Evolutionary conservation across 306 rosid species (phyloP), one percentile per base, ranked within the genome.

Genomic region (Heteromeles arbutifolia): DNA sequence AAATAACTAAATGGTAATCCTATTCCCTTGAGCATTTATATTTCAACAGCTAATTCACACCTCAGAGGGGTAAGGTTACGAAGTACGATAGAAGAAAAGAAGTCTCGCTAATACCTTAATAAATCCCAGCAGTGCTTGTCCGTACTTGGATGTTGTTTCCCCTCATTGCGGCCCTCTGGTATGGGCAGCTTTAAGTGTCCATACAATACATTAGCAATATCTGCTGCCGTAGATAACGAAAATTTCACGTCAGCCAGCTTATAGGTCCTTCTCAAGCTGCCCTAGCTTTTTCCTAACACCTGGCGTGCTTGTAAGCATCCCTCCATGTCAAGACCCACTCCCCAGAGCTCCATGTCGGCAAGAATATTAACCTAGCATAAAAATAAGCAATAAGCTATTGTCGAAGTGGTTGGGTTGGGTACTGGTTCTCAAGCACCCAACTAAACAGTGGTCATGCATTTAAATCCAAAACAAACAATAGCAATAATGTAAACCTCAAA

Each of bases 321-420:
- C 87, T 92, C 97, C 90, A 95, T 81, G 87, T 95, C 93, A 61
- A 95, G 93, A 75, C 98, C 98, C 56, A 95, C 91, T 63, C 98
- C 98, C 91, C 95, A 90, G 66, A 87, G 85, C 81, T 95, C 98
- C 98, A 95, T 90, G 82, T 95, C 98, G 65, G 97, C 98, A 79
- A 95, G 93, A 83, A 95, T 82, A 77, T 88, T 86, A 75, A 95
- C 95, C 98, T 95, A 80, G 72, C 26, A 78, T 45, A 76, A 22
- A 79, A 18, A 65, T 65, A 68, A 65, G 70, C 61, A 76, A 81
- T 70, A 78, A 75, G 74, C 64, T 50, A 69, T 66, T 52, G 72
- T 84, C 58, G 72, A 50, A 80, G 76, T 57, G 18, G 18, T 45
- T 12, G 52, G 44, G 50, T 37, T 48, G 37, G 78, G 21, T n/a